These are phyloP conservation scores for Helminthosporium solani DNA, from an alignment of 2,329 filamentous ascomycete genomes.

Conservation along the genomic window DNA sequence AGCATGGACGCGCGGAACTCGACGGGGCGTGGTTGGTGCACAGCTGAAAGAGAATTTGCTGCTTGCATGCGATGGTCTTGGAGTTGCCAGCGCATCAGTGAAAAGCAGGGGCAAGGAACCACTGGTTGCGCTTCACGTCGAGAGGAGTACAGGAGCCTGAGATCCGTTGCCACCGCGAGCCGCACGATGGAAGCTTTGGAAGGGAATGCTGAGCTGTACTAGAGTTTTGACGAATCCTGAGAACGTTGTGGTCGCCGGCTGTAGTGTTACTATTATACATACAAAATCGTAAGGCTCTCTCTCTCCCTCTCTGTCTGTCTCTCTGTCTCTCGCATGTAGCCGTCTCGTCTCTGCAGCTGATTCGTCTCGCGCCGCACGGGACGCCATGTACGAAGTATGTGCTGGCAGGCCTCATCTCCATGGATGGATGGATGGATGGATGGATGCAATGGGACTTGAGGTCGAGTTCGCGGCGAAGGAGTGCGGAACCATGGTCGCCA, in stretches of 20 bases:
- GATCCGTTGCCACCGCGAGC: no score
- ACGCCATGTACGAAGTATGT: background rate
- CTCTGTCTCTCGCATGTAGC: no score
- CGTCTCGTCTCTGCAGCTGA: background rate
- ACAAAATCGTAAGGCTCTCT: no score
- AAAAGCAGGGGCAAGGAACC: conserved; percentile 16
- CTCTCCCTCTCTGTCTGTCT: no score
- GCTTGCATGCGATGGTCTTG: conserved; percentile 28
- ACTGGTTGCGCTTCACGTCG: conserved; percentile 24
- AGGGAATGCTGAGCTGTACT: background rate
- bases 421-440: conserved; percentile 3
- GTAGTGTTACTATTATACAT: no score
- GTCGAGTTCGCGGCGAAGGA: no score
- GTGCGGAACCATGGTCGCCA: background rate
- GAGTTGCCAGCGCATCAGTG: conserved; percentile 36
- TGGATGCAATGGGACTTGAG: no score
- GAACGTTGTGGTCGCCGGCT: background rate
- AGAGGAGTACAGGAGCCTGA: conserved; percentile 5
- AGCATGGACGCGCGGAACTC: background rate
- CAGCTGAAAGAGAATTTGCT: background rate
- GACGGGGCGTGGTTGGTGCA: background rate
- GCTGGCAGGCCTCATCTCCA: background rate
- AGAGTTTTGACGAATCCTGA: background rate
- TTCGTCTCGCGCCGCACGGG: background rate
- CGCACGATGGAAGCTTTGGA: background rate